These are phyloP conservation scores for Penicillium occitanis DNA, from an alignment of 2,329 filamentous ascomycete species.

Conservation along the genomic window DNA sequence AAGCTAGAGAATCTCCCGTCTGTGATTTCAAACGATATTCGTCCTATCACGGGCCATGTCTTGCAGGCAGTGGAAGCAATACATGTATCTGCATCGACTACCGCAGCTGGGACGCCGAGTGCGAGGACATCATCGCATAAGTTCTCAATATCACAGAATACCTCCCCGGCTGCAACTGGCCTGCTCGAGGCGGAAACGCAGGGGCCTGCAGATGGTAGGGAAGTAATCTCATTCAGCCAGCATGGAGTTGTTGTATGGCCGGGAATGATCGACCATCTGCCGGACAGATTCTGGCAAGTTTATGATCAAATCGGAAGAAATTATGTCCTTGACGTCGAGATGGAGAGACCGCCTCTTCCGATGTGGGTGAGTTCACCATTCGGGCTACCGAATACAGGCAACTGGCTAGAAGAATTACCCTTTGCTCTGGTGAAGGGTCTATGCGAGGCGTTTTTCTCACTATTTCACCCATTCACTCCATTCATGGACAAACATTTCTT, in stretches of 20 bases:
- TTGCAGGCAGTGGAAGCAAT: slow-evolving; percentile 24
- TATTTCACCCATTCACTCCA: slow-evolving; percentile 55
- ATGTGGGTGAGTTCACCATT: slow-evolving; percentile 40
- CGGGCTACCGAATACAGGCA: slow-evolving; percentile 35
- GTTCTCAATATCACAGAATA: slow-evolving; percentile 19
- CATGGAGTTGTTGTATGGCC: slow-evolving; percentile 54
- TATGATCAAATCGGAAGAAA: slow-evolving; percentile 46
- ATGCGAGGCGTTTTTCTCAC: slow-evolving; percentile 56
- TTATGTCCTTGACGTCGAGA: slow-evolving; percentile 53
- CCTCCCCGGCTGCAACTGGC: slow-evolving; percentile 32
- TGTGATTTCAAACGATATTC: slow-evolving; percentile 32
- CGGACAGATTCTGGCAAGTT: slow-evolving; percentile 40
- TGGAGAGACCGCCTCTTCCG: slow-evolving; percentile 46
- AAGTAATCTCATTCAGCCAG: slow-evolving; percentile 52
- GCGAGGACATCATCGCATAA: slow-evolving; percentile 15
- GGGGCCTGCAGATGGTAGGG: slow-evolving; percentile 32
- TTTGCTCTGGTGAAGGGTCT: slow-evolving; percentile 52
- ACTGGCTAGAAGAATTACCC: slow-evolving; percentile 51
- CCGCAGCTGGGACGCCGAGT: slow-evolving; percentile 2
- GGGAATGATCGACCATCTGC: slow-evolving; percentile 47
- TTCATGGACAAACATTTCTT: slow-evolving; percentile 55
- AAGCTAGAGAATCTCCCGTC: slow-evolving; percentile 53
- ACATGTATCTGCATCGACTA: slow-evolving; percentile 14
- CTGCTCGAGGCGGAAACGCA: slow-evolving; percentile 33
- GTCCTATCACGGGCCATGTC: slow-evolving; percentile 34